Evolutionary conservation across 2,329 filamentous ascomycete species (phyloP).

Genomic region (Aspergillus ochraceoroseus): DNA sequence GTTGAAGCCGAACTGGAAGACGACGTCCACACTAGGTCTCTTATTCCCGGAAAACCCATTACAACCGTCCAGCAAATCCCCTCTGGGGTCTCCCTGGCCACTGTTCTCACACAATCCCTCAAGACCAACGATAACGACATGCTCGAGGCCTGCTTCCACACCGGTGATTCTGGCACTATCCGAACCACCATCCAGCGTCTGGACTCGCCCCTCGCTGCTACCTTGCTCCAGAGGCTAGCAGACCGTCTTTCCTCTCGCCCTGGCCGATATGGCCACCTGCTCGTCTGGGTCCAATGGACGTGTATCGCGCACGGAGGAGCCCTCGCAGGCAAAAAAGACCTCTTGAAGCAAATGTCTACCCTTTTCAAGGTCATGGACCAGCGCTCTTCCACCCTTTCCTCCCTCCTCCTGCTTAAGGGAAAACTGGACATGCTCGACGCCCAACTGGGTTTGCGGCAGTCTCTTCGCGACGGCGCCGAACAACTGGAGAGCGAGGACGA

Average conservation of each 20-base stretch:
- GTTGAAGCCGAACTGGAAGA: constrained; percentile 54
- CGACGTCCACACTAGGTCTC: constrained; percentile 41
- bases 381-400: constrained; percentile 73
- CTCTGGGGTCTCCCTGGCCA: constrained; percentile 75
- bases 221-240: constrained; percentile 75
- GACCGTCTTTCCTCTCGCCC: constrained; percentile 81
- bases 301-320: constrained; percentile 88
- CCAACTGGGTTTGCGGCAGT: constrained; percentile 74
- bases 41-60: constrained; percentile 45
- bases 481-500: constrained; percentile 55
- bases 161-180: constrained; percentile 69
- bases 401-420: constrained; percentile 81
- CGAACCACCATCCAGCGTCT: constrained; percentile 85
- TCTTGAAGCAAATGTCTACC: constrained; percentile 70
- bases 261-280: constrained; percentile 80
- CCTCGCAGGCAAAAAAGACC: constrained; percentile 76
- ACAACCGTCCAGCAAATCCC: constrained; percentile 54
- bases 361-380: constrained; percentile 85
- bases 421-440: constrained; percentile 92
- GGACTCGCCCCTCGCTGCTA: constrained; percentile 74
- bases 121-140: constrained; percentile 85
- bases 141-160: constrained; percentile 86
- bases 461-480: constrained; percentile 53
- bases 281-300: constrained; percentile 95
- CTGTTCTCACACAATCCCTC: constrained; percentile 88